These are phyloP conservation scores for Trichocladium antarcticum DNA, from an alignment of 495 filamentous ascomycete species.

Conservation along the genomic window DNA sequence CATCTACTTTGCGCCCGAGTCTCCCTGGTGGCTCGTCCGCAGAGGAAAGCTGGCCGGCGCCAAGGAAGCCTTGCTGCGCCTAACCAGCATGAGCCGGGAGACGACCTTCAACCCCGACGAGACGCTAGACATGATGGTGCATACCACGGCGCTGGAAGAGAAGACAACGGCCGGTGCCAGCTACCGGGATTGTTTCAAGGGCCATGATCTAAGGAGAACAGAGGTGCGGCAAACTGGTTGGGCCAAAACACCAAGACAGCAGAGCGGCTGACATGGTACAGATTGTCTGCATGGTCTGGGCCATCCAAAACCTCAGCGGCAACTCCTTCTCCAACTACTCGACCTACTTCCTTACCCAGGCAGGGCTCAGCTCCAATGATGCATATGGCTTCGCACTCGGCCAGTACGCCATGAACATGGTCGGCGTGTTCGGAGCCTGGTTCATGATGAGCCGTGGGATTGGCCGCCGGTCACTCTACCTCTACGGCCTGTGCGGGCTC, in stretches of 20 bases:
- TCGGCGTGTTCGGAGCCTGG: conserved; percentile 64
- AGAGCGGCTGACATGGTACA: conserved; percentile 2
- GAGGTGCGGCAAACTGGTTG: conserved; percentile 26
- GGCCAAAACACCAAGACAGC: too few relatives aligned
- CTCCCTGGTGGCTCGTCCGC: conserved; percentile 74
- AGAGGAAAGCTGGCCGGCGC: conserved; percentile 57
- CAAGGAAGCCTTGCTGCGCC: conserved; percentile 52
- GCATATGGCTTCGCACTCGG: conserved; percentile 63
- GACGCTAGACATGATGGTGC: conserved; percentile 75
- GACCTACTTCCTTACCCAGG: conserved; percentile 65
- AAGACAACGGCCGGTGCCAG: conserved; percentile 59
- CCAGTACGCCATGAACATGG: conserved; percentile 65
- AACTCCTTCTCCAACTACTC: conserved; percentile 74
- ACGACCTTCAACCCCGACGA: conserved; percentile 61
- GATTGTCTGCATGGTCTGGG: conserved; percentile 72
- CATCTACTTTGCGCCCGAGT: conserved; percentile 62
- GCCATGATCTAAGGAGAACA: conserved; percentile 61
- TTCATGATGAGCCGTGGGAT: conserved; percentile 56
- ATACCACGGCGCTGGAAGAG: conserved; percentile 63
- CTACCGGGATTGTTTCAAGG: conserved; percentile 66
- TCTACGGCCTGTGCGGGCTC: conserved; percentile 56
- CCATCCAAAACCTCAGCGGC: conserved; percentile 69
- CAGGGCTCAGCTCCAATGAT: conserved; percentile 47
- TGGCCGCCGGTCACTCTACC: conserved; percentile 60
- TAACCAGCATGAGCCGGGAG: conserved; percentile 48